A percentile compares a stretch with the other conserved stretches of the same genome.
These are phyloP conservation scores for Cladosporium velox DNA, from an alignment of 2,329 filamentous ascomycete genomes.

Conservation along the genomic window DNA sequence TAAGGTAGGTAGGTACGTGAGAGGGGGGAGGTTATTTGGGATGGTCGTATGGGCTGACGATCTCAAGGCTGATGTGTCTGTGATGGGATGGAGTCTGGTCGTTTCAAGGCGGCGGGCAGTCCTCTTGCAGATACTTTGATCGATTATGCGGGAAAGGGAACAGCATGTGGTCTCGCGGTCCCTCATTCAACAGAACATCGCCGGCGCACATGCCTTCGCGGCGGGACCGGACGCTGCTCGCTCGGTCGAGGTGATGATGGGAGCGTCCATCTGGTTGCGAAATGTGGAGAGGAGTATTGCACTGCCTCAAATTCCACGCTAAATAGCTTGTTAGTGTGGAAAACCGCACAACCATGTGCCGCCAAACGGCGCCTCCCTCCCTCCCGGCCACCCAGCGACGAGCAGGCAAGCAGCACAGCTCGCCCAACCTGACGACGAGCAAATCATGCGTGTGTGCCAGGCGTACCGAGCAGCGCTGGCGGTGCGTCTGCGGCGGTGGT, in stretches of 20 bases:
- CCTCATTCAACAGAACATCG: slow-evolving; percentile 12
- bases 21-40: slow-evolving; percentile 7
- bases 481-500: not conserved
- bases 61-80: not conserved
- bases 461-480: not conserved
- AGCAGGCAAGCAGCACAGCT: not conserved
- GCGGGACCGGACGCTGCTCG: slow-evolving; percentile 14
- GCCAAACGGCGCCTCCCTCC: slow-evolving; percentile 9
- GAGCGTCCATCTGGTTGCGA: slow-evolving; percentile 20
- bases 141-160: slow-evolving; percentile 9
- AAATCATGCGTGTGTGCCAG: not conserved
- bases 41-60: slow-evolving; percentile 10
- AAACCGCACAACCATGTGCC: slow-evolving; percentile 19
- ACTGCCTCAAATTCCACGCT: slow-evolving; percentile 20
- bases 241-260: slow-evolving; percentile 18
- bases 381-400: slow-evolving; percentile 6
- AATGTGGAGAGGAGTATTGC: slow-evolving; percentile 21
- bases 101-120: slow-evolving; percentile 3
- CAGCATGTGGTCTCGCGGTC: slow-evolving; percentile 7
- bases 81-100: not conserved
- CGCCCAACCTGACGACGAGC: slow-evolving; percentile 2
- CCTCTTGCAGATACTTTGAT: slow-evolving; percentile 6
- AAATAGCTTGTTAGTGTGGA: slow-evolving; percentile 15
- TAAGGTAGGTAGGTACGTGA: not conserved
- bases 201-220: slow-evolving; percentile 19